phyloP scores from a whole-genome alignment of 2,329 filamentous ascomycete genomes.

The Botrytis elliptica region DNA sequence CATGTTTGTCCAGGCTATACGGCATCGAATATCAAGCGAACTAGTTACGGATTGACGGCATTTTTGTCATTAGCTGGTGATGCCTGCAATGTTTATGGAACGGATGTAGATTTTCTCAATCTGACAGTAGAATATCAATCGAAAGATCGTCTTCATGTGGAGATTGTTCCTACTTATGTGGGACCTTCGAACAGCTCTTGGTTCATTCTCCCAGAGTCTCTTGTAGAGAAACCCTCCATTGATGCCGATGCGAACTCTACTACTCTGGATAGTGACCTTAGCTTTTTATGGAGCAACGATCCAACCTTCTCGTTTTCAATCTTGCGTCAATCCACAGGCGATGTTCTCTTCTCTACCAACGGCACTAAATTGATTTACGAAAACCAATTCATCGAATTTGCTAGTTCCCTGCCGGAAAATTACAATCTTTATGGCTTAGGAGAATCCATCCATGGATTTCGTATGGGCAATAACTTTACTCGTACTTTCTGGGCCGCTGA shows the following conservation, averaged over 20 bases:
- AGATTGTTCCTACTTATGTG: conserved; percentile 66
- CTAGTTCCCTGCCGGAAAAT: conserved; percentile 61
- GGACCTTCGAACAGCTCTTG: conserved; percentile 61
- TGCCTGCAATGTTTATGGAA: conserved; percentile 76
- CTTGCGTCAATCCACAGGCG: conserved; percentile 56
- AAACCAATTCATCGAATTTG: conserved; percentile 75
- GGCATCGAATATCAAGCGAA: conserved; percentile 58
- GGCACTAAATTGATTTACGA: conserved; percentile 68
- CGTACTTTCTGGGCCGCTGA: conserved; percentile 69
- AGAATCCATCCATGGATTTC: conserved; percentile 68
- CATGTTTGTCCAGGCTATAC: conserved; percentile 64
- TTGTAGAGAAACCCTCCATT: conserved; percentile 46
- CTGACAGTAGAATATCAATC: conserved; percentile 69
- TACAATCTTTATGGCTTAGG: conserved; percentile 77
- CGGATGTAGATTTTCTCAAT: conserved; percentile 65
- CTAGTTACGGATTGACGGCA: conserved; percentile 60
- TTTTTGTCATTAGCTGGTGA: conserved; percentile 66
- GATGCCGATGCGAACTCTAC: conserved; percentile 43
- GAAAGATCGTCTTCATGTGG: conserved; percentile 64
- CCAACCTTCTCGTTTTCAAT: conserved; percentile 69
- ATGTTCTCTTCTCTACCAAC: conserved; percentile 66
- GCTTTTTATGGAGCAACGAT: conserved; percentile 53
- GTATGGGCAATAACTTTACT: conserved; percentile 71
- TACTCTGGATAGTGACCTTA: conserved; percentile 53
- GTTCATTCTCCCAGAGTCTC: conserved; percentile 63